Conservation (phyloP, 345 rosid species). For the Reutealis trisperma region DNA sequence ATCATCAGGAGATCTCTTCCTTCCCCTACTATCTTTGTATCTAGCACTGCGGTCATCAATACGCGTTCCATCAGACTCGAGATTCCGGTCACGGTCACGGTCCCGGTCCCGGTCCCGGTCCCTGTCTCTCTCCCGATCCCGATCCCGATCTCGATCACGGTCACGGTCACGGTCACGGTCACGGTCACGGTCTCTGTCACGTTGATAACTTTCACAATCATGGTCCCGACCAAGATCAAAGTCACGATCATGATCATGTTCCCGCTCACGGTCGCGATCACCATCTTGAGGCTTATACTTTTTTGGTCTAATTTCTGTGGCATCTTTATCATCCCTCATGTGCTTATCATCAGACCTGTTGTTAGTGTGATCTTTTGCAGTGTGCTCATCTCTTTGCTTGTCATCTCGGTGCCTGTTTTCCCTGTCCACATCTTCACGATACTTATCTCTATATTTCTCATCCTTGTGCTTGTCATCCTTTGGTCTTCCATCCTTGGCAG, state of each 20-base stretch:
- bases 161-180: constrained; percentile 30
- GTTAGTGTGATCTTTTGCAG: constrained; percentile 50
- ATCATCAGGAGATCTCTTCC: constrained; percentile 73
- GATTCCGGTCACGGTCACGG: constrained; percentile 9
- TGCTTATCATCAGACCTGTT: constrained; percentile 61
- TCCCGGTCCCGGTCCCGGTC: constrained; percentile 16
- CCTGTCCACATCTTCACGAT: constrained; percentile 52
- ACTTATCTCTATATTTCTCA: constrained; percentile 54
- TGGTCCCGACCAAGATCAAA: constrained; percentile 37
- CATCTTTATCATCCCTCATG: constrained; percentile 53
- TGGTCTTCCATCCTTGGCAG: constrained; percentile 51
- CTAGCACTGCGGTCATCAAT: constrained; percentile 57
- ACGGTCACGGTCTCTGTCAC: constrained; percentile 34
- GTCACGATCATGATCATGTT: constrained; percentile 37
- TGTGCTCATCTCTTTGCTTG: constrained; percentile 67
- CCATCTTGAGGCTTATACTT: constrained; percentile 58
- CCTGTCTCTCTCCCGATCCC: constrained; percentile 36
- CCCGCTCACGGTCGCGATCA: constrained; percentile 50
- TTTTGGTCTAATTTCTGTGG: constrained; percentile 41
- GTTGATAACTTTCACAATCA: constrained; percentile 39
- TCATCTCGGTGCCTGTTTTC: constrained; percentile 61
- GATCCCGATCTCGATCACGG: constrained; percentile 22
- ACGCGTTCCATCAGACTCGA: constrained; percentile 39
- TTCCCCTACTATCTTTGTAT: constrained; percentile 61
- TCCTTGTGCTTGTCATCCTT: constrained; percentile 72